phyloP scores from a whole-genome alignment of 352 stramenopile genomes.

The Blastocystis sp. region DNA sequence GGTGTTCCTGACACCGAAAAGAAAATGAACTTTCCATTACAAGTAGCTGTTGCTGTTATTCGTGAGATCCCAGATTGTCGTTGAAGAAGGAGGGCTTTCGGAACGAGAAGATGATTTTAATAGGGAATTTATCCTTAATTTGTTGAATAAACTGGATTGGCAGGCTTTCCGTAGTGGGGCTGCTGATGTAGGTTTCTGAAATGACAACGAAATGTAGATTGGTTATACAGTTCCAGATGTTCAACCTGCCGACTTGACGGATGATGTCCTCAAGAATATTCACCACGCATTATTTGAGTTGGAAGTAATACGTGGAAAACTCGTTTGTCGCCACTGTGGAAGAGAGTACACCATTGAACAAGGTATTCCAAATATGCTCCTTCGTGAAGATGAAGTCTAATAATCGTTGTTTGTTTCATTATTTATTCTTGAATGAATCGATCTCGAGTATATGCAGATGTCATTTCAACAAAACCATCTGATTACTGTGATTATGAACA shows the following conservation, averaged over 20 bases:
- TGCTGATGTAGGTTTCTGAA: constrained; percentile 71
- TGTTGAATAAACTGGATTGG: constrained; percentile 79
- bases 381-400: constrained; percentile 80
- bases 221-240: constrained; percentile 69
- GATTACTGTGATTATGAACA: constrained; percentile 26
- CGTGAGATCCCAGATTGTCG: not conserved
- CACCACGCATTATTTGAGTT: constrained; percentile 78
- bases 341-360: constrained; percentile 78
- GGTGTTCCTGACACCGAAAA: constrained; percentile 73
- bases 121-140: constrained; percentile 76
- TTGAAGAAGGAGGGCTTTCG: constrained; percentile 71
- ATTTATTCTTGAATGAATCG: constrained; percentile 18
- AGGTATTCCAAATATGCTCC: constrained; percentile 81
- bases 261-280: constrained; percentile 73
- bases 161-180: constrained; percentile 73
- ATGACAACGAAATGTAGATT: constrained; percentile 15
- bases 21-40: constrained; percentile 43
- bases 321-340: constrained; percentile 76
- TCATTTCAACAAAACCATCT: not conserved
- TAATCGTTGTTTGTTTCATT: constrained; percentile 4
- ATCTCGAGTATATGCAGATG: constrained; percentile 37
- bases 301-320: constrained; percentile 78
- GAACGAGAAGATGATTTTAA: constrained; percentile 76
- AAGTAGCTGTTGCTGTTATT: not conserved
- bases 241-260: constrained; percentile 67